Evolutionary conservation across 2,329 filamentous ascomycete species (phyloP), one percentile per base, ranked within the genome.

Genomic region (Aureobasidium vineae): DNA sequence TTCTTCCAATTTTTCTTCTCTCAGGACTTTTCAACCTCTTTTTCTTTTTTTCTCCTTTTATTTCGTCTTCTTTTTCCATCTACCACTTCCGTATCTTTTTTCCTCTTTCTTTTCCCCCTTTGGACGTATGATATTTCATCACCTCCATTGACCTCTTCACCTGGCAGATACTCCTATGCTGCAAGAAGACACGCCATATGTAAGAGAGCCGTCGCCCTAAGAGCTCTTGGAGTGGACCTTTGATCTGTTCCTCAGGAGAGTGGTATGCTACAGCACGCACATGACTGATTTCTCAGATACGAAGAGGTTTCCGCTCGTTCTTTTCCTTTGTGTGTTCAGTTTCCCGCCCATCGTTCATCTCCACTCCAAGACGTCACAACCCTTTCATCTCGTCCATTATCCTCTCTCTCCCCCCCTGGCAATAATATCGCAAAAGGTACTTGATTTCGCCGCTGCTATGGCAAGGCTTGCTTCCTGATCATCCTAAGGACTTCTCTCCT

Each of bases 401-500:
- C 15, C n/a, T 21, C 33, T 16, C n/a, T 23, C 28, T 31, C 28
- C 7, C 28, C 36, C 31, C 10, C 1, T 16, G 11, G n/a, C 52
- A 38, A 38, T 4, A 38, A 38, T 4, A 23, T 49, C 45, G 6
- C n/a, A 38, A 15, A 5, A 38, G 8, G 2, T 16, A n/a, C 3
- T 7, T 21, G 5, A 2, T 31, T 15, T 31, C 26, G 47, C 15
- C 8, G 11, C 8, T 28, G 7, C 28, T 10, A 11, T 21, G n/a
- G 50, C 10, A 23, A 38, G 31, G 50, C 11, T 21, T 54, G 11
- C 15, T 36, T 36, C 11, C 2, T 4, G n/a, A 54, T 38, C 21
- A 28, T 4, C 23, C 16, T n/a, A 11, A 56, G 53, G 53, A 56
- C 53, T 56, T 56, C 53, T 56, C 36, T 41, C 36, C 53, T 28